Evolutionary conservation across 352 stramenopile species (phyloP).

Genomic region (Plasmopara halstedii): DNA sequence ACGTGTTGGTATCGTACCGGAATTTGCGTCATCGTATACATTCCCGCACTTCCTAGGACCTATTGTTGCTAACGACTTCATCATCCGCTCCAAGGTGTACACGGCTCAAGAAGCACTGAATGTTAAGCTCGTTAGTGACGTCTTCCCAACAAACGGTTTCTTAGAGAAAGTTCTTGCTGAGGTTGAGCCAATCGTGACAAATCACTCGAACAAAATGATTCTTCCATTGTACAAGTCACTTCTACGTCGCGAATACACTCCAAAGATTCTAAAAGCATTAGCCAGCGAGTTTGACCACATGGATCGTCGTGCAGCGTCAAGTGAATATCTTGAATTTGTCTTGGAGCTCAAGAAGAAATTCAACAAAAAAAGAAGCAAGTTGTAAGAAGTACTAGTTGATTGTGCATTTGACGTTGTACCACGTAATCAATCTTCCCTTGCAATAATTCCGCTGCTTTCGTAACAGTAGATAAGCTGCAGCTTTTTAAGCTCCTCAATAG

Average conservation of each 20-base stretch:
- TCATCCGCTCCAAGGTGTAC: slow-evolving; percentile 84
- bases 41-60: slow-evolving; percentile 83
- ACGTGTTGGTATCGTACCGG: slow-evolving; percentile 80
- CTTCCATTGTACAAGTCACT: slow-evolving; percentile 60
- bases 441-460: slow-evolving; percentile 68
- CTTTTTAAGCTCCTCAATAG: slow-evolving; percentile 74
- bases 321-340: slow-evolving; percentile 34
- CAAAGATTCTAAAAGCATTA: slow-evolving; percentile 53
- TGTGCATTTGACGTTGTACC: too few relatives aligned
- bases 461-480: slow-evolving; percentile 77
- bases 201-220: slow-evolving; percentile 38
- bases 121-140: slow-evolving; percentile 39
- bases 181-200: slow-evolving; percentile 41
- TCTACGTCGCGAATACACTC: slow-evolving; percentile 32
- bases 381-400: too few relatives aligned
- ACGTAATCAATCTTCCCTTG: slow-evolving; percentile 39
- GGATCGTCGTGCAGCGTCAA: slow-evolving; percentile 41
- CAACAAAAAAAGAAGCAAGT: slow-evolving; percentile 25
- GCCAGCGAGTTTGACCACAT: slow-evolving; percentile 57
- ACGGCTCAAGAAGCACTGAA: slow-evolving; percentile 45
- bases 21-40: slow-evolving; percentile 85
- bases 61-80: slow-evolving; percentile 81
- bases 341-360: slow-evolving; percentile 28
- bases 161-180: slow-evolving; percentile 43
- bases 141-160: slow-evolving; percentile 58